Evolutionary conservation across 345 rosid genomes (phyloP).

Genomic region (Melaleuca quinquenervia): DNA sequence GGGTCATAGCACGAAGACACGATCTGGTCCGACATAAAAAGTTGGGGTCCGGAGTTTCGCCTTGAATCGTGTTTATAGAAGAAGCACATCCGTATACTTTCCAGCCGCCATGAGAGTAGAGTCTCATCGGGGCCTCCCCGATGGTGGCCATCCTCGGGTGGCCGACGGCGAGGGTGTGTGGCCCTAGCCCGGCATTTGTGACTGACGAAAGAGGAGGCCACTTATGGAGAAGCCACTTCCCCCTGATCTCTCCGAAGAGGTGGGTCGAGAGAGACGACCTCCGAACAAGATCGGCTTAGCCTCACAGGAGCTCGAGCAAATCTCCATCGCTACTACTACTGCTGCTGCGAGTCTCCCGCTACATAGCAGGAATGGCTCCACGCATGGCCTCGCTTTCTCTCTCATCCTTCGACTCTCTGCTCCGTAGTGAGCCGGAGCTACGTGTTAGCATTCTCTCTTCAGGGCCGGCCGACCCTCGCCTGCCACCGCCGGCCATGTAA

Average conservation of each 20-base stretch:
- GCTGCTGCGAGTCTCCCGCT: background rate
- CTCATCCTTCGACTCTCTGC: background rate
- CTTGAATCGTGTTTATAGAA: background rate
- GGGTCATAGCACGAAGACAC: background rate
- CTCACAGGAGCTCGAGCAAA: slow-evolving; percentile 27
- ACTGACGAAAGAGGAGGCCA: slow-evolving; percentile 51
- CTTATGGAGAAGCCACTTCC: no score
- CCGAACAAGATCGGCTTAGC: slow-evolving; percentile 78
- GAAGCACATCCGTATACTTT: no score
- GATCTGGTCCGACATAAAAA: background rate
- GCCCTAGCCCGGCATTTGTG: background rate
- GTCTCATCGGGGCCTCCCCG: background rate
- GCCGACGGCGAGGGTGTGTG: background rate
- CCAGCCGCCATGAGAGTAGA: background rate
- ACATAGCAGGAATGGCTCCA: no score
- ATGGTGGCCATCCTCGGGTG: background rate
- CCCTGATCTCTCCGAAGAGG: slow-evolving; percentile 66
- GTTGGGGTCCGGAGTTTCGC: background rate
- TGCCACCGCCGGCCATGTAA: background rate
- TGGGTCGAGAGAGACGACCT: slow-evolving; percentile 48
- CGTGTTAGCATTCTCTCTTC: background rate
- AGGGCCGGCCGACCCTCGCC: background rate
- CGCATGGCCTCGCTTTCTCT: background rate
- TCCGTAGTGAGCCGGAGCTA: background rate
- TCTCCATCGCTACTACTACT: background rate